Evolutionary conservation across 768 basidiomycete genomes (phyloP), one percentile per base, ranked within the genome.

Genomic region (Serendipita sp.): DNA sequence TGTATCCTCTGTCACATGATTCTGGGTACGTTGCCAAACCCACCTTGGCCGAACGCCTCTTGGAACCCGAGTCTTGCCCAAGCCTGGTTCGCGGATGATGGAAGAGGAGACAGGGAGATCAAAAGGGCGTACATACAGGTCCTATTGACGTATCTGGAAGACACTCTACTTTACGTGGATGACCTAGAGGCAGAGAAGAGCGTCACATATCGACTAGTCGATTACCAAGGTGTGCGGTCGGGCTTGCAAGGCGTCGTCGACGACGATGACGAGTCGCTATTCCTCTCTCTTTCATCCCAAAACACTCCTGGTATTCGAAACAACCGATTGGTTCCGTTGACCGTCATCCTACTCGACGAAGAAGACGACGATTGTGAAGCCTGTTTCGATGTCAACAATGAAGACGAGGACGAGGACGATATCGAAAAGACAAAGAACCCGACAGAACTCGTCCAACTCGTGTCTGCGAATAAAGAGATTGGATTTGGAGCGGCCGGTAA

Each of bases 341-440:
- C 44, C 32, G 45, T 65, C 54, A 11, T 58, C 52, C 65, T 52
- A 5, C 56, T 65, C 34, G 56, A 60, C 23, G 56, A 60, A 60
- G 56, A 60, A 35, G 56, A 60, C 34, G 56, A 60, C 34, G 35
- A 60, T 32, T 35, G 35, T 28, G 56, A 60, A 36, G 10, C 3
- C 23, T 60, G 56, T 35, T 60, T 60, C 35, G 16, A 10, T 11
- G 28, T 60, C 56, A 10, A 60, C 13, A 32, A 18, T 51, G 48
- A 41, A 41, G 38, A 5, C 5, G 7, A 41, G 38, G 5, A 41
- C 23, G 23, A 23, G 23, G 23, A 23, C 23, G 23, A 41, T 13
- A 41, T 13, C 38, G 13, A 13, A 7, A 41, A 41, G 13, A 13
- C 5, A 13, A 41, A 13, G 7, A 41, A 7, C 48, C 7, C 8